Percentiles rank a stretch among this genome's conserved stretches.
These are phyloP conservation scores for Saururus chinensis DNA, from an alignment of 164 flowering plant species.

Conservation along the genomic window DNA sequence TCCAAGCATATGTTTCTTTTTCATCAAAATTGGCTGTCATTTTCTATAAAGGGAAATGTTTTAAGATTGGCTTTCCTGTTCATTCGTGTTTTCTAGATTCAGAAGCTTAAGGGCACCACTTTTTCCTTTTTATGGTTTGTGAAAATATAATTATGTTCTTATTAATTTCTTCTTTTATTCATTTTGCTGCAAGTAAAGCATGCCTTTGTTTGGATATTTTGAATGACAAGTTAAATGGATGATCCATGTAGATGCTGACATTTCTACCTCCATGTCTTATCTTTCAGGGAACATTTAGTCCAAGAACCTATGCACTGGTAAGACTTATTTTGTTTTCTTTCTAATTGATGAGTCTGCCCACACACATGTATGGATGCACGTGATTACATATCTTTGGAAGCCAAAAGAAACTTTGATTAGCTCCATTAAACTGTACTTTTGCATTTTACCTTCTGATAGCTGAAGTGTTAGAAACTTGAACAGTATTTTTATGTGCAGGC, in stretches of 20 bases:
- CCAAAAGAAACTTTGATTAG: neutral
- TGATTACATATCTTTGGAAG: neutral
- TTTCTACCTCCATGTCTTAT: neutral
- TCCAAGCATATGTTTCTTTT: neutral
- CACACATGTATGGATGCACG: neutral
- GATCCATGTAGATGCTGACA: neutral
- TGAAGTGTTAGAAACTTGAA: neutral
- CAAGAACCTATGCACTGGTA: neutral
- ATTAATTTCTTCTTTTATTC: neutral
- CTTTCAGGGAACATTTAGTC: conserved; percentile 1
- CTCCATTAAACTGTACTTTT: neutral
- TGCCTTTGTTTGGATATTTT: neutral
- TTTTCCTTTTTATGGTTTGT: neutral
- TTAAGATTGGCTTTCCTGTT: neutral
- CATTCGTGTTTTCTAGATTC: too few species aligned
- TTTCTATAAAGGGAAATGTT: neutral
- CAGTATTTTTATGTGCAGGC: neutral
- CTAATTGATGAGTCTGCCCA: neutral
- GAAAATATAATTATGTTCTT: neutral
- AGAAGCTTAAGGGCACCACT: neutral
- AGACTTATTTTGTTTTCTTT: neutral
- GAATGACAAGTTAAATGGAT: neutral
- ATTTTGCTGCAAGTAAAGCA: neutral
- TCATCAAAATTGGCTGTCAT: neutral
- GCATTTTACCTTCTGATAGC: neutral